Base-by-base conservation (phyloP, 140 eudicot genomes). In the Flaveria floridana region DNA sequence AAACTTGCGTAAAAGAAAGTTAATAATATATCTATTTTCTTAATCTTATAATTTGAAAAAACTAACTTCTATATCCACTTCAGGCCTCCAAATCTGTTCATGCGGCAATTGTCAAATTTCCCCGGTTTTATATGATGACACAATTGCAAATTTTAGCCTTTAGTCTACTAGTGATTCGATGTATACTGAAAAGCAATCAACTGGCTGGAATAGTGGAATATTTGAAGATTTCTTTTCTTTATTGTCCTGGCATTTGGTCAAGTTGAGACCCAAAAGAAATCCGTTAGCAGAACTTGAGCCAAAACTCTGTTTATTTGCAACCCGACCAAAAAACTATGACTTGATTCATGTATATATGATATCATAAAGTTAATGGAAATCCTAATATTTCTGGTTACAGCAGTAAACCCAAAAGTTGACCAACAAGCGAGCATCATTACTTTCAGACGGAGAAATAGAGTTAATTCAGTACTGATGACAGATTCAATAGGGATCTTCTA, bases 301-400 rank as follows among this genome's bases (percentile, higher is more conserved):
- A 23, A 23, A 23, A 23, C 25, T 23, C 25, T 23, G 25, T 23
- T 23, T 23, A 23, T 23, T 23, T 23, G 25, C 25, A 23, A 23
- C 25, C 25, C 25, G 25, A 23, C 25, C 25, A 23, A 23, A 23
- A 23, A 23, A 23, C 25, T 23, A 23, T 23, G 25, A 23, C 25
- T 23, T 23, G 25, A 23, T 23, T 23, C 25, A 23, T 23, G 25
- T 23, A 23, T 23, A 23, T 23, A 23, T 23, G 25, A 23, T 23
- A 23, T 23, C 25, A 23, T 48, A 23, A 34, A 1, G 48, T 42
- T 42, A 42, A 42, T 12, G 3, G 21, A 30, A 64, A 42, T 64
- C 48, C 70, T 30, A 13, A 59, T 9, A 59, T 13, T 59, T 59
- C 41, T n/a, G 19, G 74, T 50, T 70, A 53, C 61, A 70, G 74